phyloP scores from a whole-genome alignment of 768 basidiomycete species.

The Lactarius evosmus region DNA sequence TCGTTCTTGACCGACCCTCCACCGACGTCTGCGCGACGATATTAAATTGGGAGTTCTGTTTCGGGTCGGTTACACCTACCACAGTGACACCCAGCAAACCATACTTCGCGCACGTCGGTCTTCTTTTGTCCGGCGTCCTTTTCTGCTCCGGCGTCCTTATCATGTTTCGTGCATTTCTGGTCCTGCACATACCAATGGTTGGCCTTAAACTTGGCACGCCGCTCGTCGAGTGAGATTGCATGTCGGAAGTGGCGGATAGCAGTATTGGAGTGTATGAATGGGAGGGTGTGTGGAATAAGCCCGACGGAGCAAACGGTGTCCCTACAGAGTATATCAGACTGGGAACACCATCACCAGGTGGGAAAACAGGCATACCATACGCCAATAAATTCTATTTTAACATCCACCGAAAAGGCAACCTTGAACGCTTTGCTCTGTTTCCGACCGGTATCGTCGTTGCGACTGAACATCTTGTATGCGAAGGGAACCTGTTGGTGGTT shows the following conservation, averaged over 20 bases:
- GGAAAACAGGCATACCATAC: slow-evolving; percentile 51
- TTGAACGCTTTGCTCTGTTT: slow-evolving; percentile 64
- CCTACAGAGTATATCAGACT: slow-evolving; percentile 40
- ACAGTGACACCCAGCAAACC: slow-evolving; percentile 75
- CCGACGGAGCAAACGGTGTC: slow-evolving; percentile 72
- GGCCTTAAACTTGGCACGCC: slow-evolving; percentile 52
- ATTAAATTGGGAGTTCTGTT: background rate
- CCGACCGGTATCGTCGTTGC: slow-evolving; percentile 58
- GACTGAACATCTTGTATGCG: slow-evolving; percentile 70
- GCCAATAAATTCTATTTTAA: slow-evolving; percentile 69
- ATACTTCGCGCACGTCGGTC: slow-evolving; percentile 73
- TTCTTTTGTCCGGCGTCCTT: slow-evolving; percentile 28
- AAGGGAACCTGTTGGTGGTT: slow-evolving; percentile 79
- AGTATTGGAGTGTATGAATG: slow-evolving; percentile 61
- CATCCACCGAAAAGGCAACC: slow-evolving; percentile 70
- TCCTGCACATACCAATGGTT: slow-evolving; percentile 37
- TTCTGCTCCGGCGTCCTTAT: slow-evolving; percentile 38
- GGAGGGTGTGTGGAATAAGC: slow-evolving; percentile 58
- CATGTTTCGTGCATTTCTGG: slow-evolving; percentile 42
- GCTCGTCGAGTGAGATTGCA: slow-evolving; percentile 68
- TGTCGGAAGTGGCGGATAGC: slow-evolving; percentile 67
- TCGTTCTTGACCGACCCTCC: slow-evolving; percentile 65
- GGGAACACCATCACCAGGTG: background rate
- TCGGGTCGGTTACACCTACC: slow-evolving; percentile 41
- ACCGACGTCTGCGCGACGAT: slow-evolving; percentile 54